Conservation (phyloP, 495 filamentous ascomycete species). For the Penicillium parvum region DNA sequence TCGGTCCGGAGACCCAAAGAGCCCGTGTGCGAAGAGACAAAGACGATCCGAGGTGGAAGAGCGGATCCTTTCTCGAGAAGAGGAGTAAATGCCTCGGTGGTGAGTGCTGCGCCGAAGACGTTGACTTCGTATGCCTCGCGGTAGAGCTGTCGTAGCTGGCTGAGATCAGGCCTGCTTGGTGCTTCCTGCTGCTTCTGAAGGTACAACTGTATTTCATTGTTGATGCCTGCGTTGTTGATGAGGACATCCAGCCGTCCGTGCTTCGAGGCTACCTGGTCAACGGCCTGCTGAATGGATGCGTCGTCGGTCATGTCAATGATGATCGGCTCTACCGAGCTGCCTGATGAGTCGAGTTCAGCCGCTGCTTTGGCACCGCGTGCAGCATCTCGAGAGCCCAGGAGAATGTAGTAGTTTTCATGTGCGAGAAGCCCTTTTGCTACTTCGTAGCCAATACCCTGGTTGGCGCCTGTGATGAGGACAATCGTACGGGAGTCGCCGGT, state of each 20-base stretch:
- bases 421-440: conserved; percentile 30
- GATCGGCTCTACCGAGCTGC: conserved; percentile 18
- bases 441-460: conserved; percentile 44
- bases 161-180: conserved; percentile 6
- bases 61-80: conserved; percentile 35
- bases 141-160: conserved; percentile 22
- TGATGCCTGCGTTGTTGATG: conserved; percentile 39
- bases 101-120: conserved; percentile 30
- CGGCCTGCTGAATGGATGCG: conserved; percentile 33
- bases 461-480: conserved; percentile 42
- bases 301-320: conserved; percentile 40
- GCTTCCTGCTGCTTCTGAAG: not conserved
- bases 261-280: conserved; percentile 23
- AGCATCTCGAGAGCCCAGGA: conserved; percentile 33
- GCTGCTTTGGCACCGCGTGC: conserved; percentile 21
- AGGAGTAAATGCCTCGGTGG: conserved; percentile 43
- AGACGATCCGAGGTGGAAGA: conserved; percentile 35
- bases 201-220: conserved; percentile 25
- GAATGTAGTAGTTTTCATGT: conserved; percentile 31
- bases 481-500: conserved; percentile 14
- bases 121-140: conserved; percentile 39
- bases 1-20: conserved; percentile 22
- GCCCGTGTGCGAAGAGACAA: conserved; percentile 35
- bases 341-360: conserved; percentile 18
- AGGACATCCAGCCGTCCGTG: conserved; percentile 33